Evolutionary conservation across 1,284 basidiomycete species (phyloP), one percentile per base, ranked within the genome.

Genomic region (Naganishia sp.): DNA sequence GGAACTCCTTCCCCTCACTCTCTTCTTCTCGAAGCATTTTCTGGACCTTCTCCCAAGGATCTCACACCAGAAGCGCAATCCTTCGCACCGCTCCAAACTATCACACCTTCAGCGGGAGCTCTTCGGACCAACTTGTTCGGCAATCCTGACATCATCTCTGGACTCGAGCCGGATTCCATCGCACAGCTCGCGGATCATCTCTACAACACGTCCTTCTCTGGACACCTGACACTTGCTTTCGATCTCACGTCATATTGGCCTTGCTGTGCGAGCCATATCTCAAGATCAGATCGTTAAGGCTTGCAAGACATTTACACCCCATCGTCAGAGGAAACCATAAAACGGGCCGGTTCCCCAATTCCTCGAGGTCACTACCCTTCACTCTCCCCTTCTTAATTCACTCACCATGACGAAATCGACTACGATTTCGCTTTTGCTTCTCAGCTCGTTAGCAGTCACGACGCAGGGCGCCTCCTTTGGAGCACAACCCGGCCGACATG

Each of bases 401-500:
- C 2, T 39, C 61, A 39, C 28, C n/a, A 63, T 63, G 61, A 53
- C 50, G 21, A 63, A 53, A 54, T 52, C 61, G 21, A 61, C 58
- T 6, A 32, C 52, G 17, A 39, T 66, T n/a, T 57, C 53, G 32
- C 43, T 62, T 21, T 45, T 54, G 25, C 65, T 66, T 28, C 39
- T 66, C 56, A 41, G 46, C 45, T 32, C 46, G 13, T 45, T 65
- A 23, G 54, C 52, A 15, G 21, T 57, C 18, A 56, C 54, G 21
- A 35, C 54, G 13, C 45, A 55, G 15, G 46, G 21, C 43, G 56
- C 58, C 31, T 43, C 45, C 46, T 67, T 45, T 28, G 31, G 31
- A 41, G 63, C 52, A 39, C 67, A 68, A 39, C 73, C 74, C 28
- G 77, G 77, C 28, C 71, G 75, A 63, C 77, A 78, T 60, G 74